Base-by-base conservation (phyloP, 495 filamentous ascomycete genomes). In the Penicillium dipodomyicola region DNA sequence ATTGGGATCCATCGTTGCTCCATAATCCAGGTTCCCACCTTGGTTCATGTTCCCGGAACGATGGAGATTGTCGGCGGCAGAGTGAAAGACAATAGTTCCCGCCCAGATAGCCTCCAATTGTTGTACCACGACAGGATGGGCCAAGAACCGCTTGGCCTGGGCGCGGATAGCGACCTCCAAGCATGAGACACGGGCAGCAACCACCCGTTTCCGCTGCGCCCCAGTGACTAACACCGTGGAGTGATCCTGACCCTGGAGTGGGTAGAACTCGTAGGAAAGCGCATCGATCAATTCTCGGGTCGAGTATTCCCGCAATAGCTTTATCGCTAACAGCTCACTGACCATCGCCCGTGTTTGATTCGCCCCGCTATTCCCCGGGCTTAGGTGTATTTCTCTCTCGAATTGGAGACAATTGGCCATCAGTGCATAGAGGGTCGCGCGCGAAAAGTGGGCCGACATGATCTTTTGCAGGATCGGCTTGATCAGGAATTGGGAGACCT, bases 21-120 rank as follows among this genome's bases (percentile, higher is more conserved):
- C 67, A 43, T 71, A 68, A 10, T 58, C 45, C 23, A 62, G 49
- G 54, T 61, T 57, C 52, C 60, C 60, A 74, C 72, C 59, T 57
- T 47, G 61, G 11, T 67, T 35, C 10, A 54, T 44, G 17, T 68
- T 63, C 35, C 53, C 60, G 17, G 65, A 72, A 14, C 89, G 85
- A 72, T 95, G 91, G 7, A 95, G 75, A 55, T 82, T 87, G 67
- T 96, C 92, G 17, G 90, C 88, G 15, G 85, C 82, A 5, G 89
- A 92, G 72, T 96, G 87, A 65, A 97, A 96, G 42, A 93, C 91
- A 51, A 97, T 90, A 8, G 87, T 92, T 4, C 92, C 92, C 22
- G 90, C 92, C 92, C 92, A 97, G 44, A 97, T 95, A 44, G 92
- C 92, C 69, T 96, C 91, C 17, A 97, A 80, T 67, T 96, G 92